Evolutionary conservation across 768 basidiomycete genomes (phyloP), one percentile per base, ranked within the genome.

Genomic region (Auriscalpium vulgare): DNA sequence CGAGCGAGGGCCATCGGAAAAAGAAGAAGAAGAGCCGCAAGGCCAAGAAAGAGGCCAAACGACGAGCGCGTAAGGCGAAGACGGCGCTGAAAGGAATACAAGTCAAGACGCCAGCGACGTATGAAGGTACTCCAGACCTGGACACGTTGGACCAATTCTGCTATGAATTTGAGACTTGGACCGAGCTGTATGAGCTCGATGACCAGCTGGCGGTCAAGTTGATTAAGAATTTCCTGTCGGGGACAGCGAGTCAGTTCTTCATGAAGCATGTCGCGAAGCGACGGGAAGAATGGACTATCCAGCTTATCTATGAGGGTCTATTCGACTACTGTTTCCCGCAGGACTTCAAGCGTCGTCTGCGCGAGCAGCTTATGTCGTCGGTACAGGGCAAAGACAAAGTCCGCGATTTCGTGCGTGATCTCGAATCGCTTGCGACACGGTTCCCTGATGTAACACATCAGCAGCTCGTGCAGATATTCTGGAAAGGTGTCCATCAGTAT

Each of bases 251-350:
- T 54, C 45, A 59, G 17, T 69, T 65, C 51, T 69, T 60, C 54
- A 63, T 65, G 47, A 63, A 58, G 16, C 48, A 62, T 21, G 61
- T 69, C 7, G 47, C 63, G 0, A 10, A 47, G 0, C 38, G 57
- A 1, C 61, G 56, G 1, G 46, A 34, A 11, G n/a, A 47, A 0
- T 66, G 65, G 65, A 53, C 40, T 56, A 62, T 29, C 0, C 50
- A 19, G 40, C 55, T 4, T 49, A 63, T 46, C 14, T 60, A 56
- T 1, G n/a, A 54, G 3, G 63, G 51, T 14, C 23, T 65, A 9
- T 66, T 66, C 53, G 60, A 66, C 50, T 61, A 63, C 21, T 64
- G 63, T 36, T 66, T 66, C 52, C 62, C 60, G 1, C n/a, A 55
- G 8, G 60, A 66, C 23, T 65, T 55, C 46, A 63, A 63, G 8